Percentiles rank a stretch among this genome's conserved stretches.
Evolutionary conservation across 2,329 filamentous ascomycete genomes (phyloP).

Genomic region (Apiospora sp.): DNA sequence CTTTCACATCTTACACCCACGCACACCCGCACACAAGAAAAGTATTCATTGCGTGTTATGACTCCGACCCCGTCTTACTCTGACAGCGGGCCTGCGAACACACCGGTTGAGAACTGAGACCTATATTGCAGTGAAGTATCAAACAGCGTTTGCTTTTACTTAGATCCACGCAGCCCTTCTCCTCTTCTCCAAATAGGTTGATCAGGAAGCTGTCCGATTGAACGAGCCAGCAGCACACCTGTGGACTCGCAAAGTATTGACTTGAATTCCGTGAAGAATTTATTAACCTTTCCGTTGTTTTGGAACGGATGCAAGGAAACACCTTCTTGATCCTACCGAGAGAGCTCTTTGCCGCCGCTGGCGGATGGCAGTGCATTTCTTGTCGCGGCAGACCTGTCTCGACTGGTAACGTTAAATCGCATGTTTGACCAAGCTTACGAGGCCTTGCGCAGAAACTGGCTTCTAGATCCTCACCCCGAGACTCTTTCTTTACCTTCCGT

Average conservation of each 20-base stretch:
- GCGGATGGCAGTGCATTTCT: not conserved
- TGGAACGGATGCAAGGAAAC: not conserved
- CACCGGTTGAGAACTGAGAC: not conserved
- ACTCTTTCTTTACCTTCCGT: not conserved
- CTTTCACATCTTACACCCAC: not conserved
- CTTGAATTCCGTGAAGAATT: not conserved
- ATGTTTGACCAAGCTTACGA: constrained; percentile 14
- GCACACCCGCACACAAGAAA: not conserved
- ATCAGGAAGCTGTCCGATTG: not conserved
- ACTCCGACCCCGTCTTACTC: constrained; percentile 9
- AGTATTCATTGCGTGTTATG: not conserved
- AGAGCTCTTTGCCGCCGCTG: not conserved
- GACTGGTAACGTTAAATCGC: constrained; percentile 1
- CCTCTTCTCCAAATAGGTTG: not conserved
- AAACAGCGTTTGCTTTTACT: not conserved
- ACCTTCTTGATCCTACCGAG: not conserved
- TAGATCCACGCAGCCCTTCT: not conserved
- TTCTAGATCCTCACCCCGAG: constrained; percentile 1
- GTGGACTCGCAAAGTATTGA: constrained; percentile 12
- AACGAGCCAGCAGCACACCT: not conserved
- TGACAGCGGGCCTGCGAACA: not conserved
- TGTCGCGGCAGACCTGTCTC: not conserved
- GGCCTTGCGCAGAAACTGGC: not conserved
- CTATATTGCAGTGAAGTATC: not conserved
- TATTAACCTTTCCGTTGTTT: not conserved